These are phyloP conservation scores for Elsinoe australis DNA, from an alignment of 2,329 filamentous ascomycete genomes.

Conservation along the genomic window DNA sequence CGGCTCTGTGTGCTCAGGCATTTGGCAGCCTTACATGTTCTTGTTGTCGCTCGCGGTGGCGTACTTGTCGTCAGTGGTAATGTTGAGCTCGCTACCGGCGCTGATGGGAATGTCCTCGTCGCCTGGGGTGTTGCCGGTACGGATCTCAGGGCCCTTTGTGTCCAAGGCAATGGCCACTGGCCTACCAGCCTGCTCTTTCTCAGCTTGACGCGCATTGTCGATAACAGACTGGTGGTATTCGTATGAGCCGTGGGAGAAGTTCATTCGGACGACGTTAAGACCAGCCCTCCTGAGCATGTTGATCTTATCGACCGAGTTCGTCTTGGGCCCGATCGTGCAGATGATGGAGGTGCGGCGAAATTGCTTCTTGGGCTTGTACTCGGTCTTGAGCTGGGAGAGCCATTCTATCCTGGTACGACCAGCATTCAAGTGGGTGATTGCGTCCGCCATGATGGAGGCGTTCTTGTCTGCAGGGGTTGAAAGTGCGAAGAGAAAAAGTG, in stretches of 20 bases:
- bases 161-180: constrained; percentile 92
- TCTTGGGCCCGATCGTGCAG: constrained; percentile 98
- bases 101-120: constrained; percentile 74
- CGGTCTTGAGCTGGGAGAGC: constrained; percentile 76
- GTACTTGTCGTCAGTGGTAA: constrained; percentile 94
- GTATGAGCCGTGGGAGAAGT: constrained; percentile 93
- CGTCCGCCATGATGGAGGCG: constrained; percentile 52
- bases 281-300: constrained; percentile 85
- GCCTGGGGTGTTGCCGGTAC: constrained; percentile 65
- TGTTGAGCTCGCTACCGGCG: constrained; percentile 78
- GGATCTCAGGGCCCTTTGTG: constrained; percentile 78
- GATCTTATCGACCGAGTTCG: constrained; percentile 94
- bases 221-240: constrained; percentile 98
- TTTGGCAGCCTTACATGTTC: constrained; percentile 68
- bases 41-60: constrained; percentile 73
- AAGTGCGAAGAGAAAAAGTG: no score
- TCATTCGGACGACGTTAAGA: constrained; percentile 99
- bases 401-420: constrained; percentile 65
- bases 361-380: constrained; percentile 77
- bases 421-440: constrained; percentile 73
- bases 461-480: no score
- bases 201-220: constrained; percentile 84
- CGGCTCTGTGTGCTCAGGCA: neutral
- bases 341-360: constrained; percentile 97
- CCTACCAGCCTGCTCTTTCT: constrained; percentile 67